Evolutionary conservation across 257 asterid genomes (phyloP), one percentile per base, ranked within the genome.

Genomic region (Paraleonurus japonicus): DNA sequence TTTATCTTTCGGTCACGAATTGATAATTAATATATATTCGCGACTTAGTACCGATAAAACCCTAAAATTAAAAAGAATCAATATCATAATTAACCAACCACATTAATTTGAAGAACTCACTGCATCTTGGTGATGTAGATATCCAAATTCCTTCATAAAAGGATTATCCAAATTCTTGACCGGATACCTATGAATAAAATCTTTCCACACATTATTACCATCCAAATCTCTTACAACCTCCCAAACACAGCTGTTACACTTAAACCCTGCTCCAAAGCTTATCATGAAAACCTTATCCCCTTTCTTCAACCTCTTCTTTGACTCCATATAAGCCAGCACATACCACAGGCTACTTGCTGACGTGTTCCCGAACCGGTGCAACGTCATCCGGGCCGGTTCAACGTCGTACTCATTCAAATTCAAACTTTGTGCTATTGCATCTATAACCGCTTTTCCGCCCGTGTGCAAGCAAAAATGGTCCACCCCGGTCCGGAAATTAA

Each of bases 381-480:
- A 45, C 13, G 96, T 90, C 96, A 90, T 90, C 65, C 96, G 64
- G 2, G 96, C 92, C 12, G 96, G 96, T 73, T 90, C 96, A 12
- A 90, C 74, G 22, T 90, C 96, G 16, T 76, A 69, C 62, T 88
- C 92, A 0, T 68, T 80, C 23, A 90, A 9, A 1, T 71, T 69
- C 30, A 90, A 17, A 17, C 41, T 88, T 77, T 73, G 67, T 13
- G 82, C 95, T 0, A 90, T 65, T 0, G 88, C 95, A 41, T 90
- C 91, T 2, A 90, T 90, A 41, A 90, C 96, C 13, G 95, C 96
- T 69, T 90, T 90, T n/a, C 96, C 96, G 0, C 96, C 96, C 0
- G 96, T 88, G 67, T 90, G 96, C 1, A 90, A 43, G 70, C 96
- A 90, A 32, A 90, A 88, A 39, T 90, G 96, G 13, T 88, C 86